Conservation (phyloP, 345 rosid species). For the Rhizophora apiculata region DNA sequence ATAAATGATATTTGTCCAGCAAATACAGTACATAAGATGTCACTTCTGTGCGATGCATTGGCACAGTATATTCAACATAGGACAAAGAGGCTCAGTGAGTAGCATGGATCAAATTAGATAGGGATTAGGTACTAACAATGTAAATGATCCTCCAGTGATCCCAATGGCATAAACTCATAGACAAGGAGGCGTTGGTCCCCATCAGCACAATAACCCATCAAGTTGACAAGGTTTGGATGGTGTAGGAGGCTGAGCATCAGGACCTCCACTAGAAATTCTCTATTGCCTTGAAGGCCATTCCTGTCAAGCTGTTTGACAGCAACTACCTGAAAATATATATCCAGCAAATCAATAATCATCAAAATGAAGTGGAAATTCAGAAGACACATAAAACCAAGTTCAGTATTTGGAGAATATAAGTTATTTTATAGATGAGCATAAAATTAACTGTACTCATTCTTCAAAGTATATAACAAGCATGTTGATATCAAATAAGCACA, state of each 20-base stretch:
- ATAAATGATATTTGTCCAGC: too few relatives aligned
- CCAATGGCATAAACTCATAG: constrained; percentile 91
- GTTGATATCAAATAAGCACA: constrained; percentile 3
- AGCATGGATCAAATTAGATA: constrained; percentile 1
- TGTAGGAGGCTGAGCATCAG: constrained; percentile 96
- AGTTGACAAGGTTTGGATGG: constrained; percentile 88
- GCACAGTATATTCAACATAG: constrained; percentile 4
- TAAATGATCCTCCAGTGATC: constrained; percentile 93
- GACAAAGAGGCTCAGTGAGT: not conserved
- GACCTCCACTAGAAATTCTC: constrained; percentile 97
- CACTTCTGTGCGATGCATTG: not conserved
- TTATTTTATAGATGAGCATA: too few relatives aligned
- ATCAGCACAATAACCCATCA: constrained; percentile 98
- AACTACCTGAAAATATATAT: constrained; percentile 57
- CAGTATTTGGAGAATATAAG: too few relatives aligned
- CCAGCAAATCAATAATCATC: constrained; percentile 1
- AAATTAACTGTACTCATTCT: too few relatives aligned
- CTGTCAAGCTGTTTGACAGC: constrained; percentile 95
- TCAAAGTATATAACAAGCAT: not conserved
- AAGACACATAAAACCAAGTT: not conserved
- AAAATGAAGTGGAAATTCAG: constrained; percentile 2
- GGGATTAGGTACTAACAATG: constrained; percentile 54
- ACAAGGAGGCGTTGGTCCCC: constrained; percentile 98
- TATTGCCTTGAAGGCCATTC: constrained; percentile 94
- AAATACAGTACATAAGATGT: too few relatives aligned